These are phyloP conservation scores for Telfairia occidentalis DNA, from an alignment of 331 rosid species.

Conservation along the genomic window DNA sequence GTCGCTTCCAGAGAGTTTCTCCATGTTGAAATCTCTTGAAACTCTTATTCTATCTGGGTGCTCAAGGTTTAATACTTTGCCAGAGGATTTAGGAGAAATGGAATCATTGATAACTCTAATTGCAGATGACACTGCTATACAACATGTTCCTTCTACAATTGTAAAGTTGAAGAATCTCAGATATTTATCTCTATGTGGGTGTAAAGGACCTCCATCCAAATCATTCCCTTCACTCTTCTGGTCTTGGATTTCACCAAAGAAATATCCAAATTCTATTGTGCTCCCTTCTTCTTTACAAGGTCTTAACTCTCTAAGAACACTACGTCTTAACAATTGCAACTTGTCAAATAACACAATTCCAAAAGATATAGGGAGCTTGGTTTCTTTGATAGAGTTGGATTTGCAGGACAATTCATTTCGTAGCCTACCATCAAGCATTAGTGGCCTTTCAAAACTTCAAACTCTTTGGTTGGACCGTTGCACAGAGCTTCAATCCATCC, in stretches of 20 bases:
- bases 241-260: slow-evolving; percentile 30
- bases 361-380: not conserved
- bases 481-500: not conserved
- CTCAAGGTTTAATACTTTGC: slow-evolving; percentile 18
- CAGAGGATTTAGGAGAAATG: slow-evolving; percentile 22
- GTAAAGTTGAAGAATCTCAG: slow-evolving; percentile 18
- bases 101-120: slow-evolving; percentile 23
- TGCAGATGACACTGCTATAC: slow-evolving; percentile 23
- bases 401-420: not conserved
- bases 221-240: slow-evolving; percentile 18
- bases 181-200: slow-evolving; percentile 22
- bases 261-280: not conserved
- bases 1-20: slow-evolving; percentile 21
- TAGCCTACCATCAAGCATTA: not conserved
- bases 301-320: not conserved
- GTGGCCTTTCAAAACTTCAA: slow-evolving; percentile 10
- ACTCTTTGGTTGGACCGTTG: slow-evolving; percentile 6
- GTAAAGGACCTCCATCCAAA: slow-evolving; percentile 15
- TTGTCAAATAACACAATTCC: slow-evolving; percentile 7
- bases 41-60: slow-evolving; percentile 39
- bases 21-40: slow-evolving; percentile 18
- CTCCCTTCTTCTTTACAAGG: not conserved
- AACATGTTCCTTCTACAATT: slow-evolving; percentile 16
- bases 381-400: slow-evolving; percentile 8
- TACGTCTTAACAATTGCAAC: not conserved